Evolutionary conservation across 208 protist genomes (phyloP), one percentile per base, ranked within the genome.

Genomic region (Herpetomonas tarakana): DNA sequence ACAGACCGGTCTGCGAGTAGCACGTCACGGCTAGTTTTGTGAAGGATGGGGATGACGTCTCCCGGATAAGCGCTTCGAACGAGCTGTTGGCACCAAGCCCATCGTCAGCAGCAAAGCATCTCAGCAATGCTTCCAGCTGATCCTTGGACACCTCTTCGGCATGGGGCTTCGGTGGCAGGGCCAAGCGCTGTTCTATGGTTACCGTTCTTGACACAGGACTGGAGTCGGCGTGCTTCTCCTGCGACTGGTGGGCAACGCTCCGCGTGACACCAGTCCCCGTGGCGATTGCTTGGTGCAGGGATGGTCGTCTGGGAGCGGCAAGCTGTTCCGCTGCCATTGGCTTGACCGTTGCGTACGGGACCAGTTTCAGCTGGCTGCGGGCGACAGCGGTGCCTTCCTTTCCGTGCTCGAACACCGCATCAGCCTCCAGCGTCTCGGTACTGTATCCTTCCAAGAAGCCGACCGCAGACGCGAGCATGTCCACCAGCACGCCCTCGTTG

Each of bases 381-480:
- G 73, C 66, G 14, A 63, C 47, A 44, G 65, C 19, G 0, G 54
- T 35, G 4, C 55, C 64, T 16, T 60, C 22, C 1, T 55, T 24
- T 24, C 50, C 25, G 16, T 29, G 21, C 1, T 51, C 45, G 9
- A 86, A 29, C 11, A 58, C 29, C 1, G 76, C 38, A 29, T 74
- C 46, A 1, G 75, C 58, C 22, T 86, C 75, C 19, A 80, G 44
- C 25, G 81, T 63, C 26, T 74, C 69, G 26, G 39, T 49, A 19
- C 79, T 75, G 53, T 74, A 80, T 0, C 79, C 79, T 62, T 86
- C 79, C 1, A 86, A 46, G 35, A 80, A 86, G 0, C 52, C 61
- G 3, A 86, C 72, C 16, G 79, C 79, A 0, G 79, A 82, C 11
- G 69, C 71, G 14, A 86, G 26, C 16, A 80, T 74, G 0, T 45